phyloP scores from a whole-genome alignment of 1,284 basidiomycete species.

The Apiotrichum sp. region DNA sequence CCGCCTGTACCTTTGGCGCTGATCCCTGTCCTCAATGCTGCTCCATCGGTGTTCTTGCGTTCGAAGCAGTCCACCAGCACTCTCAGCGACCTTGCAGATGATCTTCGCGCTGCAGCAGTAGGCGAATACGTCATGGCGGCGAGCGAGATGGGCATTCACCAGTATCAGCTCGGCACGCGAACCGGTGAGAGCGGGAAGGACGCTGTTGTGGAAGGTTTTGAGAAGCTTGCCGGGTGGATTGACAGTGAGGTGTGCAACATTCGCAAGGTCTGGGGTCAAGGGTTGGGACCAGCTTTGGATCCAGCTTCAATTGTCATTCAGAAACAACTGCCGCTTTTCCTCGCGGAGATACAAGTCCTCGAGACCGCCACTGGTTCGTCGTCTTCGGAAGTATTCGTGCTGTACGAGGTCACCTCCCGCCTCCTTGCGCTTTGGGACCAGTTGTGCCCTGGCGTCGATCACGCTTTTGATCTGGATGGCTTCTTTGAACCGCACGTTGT shows the following conservation, averaged over 20 bases:
- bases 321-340: conserved; percentile 44
- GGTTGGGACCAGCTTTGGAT: conserved; percentile 29
- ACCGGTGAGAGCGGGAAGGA: conserved; percentile 24
- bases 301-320: conserved; percentile 40
- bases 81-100: conserved; percentile 29
- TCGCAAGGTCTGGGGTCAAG: conserved; percentile 29
- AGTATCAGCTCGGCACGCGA: conserved; percentile 7
- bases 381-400: conserved; percentile 34
- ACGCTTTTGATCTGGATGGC: conserved; percentile 41
- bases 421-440: conserved; percentile 40
- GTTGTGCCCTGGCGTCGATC: conserved; percentile 35
- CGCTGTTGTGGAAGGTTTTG: conserved; percentile 33
- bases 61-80: conserved; percentile 13
- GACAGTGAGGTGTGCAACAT: conserved; percentile 35
- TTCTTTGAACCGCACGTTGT: conserved; percentile 47
- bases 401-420: conserved; percentile 41
- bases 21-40: conserved; percentile 27
- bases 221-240: conserved; percentile 42
- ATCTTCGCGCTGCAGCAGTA: conserved; percentile 37
- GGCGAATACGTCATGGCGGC: conserved; percentile 40
- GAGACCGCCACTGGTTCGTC: conserved; percentile 31
- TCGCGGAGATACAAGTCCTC: conserved; percentile 42
- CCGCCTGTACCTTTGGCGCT: conserved; percentile 29
- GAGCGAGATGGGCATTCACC: conserved; percentile 21
- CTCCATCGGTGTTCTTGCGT: conserved; percentile 18